Conservation (phyloP, 768 basidiomycete species). For the Tylopilus rubrobrunneus region DNA sequence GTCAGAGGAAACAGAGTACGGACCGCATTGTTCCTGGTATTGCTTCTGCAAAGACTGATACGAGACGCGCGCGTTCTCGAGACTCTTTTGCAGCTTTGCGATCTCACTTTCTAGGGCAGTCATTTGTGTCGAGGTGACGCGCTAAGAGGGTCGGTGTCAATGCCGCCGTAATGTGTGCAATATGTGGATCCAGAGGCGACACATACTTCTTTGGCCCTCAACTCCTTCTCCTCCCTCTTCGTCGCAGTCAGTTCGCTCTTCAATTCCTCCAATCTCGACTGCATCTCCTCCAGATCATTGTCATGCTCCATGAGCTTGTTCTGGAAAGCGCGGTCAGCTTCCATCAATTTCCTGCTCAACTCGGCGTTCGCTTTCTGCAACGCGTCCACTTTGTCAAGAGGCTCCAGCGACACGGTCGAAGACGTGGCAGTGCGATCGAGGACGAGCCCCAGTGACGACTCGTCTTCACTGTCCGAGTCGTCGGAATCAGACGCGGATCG, state of each 20-base stretch:
- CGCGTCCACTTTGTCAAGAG: slow-evolving; percentile 68
- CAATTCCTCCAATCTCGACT: slow-evolving; percentile 72
- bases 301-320: slow-evolving; percentile 74
- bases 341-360: slow-evolving; percentile 67
- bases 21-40: slow-evolving; percentile 85
- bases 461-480: slow-evolving; percentile 48
- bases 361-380: slow-evolving; percentile 73
- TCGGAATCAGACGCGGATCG: slow-evolving; percentile 38
- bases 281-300: slow-evolving; percentile 76
- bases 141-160: slow-evolving; percentile 36
- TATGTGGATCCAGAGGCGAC: slow-evolving; percentile 3
- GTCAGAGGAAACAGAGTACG: slow-evolving; percentile 26
- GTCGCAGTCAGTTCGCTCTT: slow-evolving; percentile 71
- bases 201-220: slow-evolving; percentile 78
- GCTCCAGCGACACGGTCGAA: slow-evolving; percentile 69
- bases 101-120: slow-evolving; percentile 73
- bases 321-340: slow-evolving; percentile 67
- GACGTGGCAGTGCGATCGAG: slow-evolving; percentile 54
- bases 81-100: slow-evolving; percentile 62
- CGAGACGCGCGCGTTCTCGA: slow-evolving; percentile 69
- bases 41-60: slow-evolving; percentile 80
- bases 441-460: slow-evolving; percentile 52
- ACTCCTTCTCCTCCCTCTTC: slow-evolving; percentile 90
- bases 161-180: neutral
- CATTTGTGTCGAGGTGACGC: slow-evolving; percentile 64